Conservation (phyloP, 1,139 yeast species). For the Hyphopichia khmerensis region DNA sequence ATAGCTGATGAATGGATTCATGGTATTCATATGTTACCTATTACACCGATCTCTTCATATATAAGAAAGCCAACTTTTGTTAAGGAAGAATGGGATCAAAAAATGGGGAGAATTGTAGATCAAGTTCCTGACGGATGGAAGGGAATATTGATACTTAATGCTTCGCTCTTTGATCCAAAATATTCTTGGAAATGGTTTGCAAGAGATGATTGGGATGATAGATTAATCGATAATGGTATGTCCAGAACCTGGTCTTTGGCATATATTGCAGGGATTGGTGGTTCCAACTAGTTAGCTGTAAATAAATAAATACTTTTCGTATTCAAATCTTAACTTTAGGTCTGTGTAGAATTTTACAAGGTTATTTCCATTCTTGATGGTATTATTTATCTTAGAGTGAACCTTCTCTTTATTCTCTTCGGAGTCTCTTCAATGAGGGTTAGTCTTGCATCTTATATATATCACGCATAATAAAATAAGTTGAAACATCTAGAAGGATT, state of each 20-base stretch:
- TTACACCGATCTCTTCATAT: constrained; percentile 43
- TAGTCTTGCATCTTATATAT: no score
- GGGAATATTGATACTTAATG: constrained; percentile 41
- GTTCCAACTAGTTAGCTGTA: constrained; percentile 8
- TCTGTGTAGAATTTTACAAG: no score
- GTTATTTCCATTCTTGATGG: no score
- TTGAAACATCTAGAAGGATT: no score
- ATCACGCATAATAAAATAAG: no score
- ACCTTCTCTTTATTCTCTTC: no score
- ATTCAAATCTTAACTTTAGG: no score
- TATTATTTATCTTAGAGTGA: no score
- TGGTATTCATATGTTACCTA: constrained; percentile 50
- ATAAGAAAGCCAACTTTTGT: constrained; percentile 37
- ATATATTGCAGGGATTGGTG: constrained; percentile 40
- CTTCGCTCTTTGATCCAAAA: constrained; percentile 37
- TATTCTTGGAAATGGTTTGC: constrained; percentile 41
- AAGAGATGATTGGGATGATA: constrained; percentile 36
- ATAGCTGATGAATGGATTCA: constrained; percentile 47
- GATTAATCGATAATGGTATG: constrained; percentile 44
- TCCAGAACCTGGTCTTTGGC: constrained; percentile 47
- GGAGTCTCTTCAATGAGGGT: no score
- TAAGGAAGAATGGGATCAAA: constrained; percentile 44
- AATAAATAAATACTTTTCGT: no score
- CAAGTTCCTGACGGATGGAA: constrained; percentile 47
- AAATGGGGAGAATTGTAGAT: constrained; percentile 30